Evolutionary conservation across 108 stramenopile genomes (phyloP), one percentile per base, ranked within the genome.

Genomic region (Pseudonitzschia multistriata): DNA sequence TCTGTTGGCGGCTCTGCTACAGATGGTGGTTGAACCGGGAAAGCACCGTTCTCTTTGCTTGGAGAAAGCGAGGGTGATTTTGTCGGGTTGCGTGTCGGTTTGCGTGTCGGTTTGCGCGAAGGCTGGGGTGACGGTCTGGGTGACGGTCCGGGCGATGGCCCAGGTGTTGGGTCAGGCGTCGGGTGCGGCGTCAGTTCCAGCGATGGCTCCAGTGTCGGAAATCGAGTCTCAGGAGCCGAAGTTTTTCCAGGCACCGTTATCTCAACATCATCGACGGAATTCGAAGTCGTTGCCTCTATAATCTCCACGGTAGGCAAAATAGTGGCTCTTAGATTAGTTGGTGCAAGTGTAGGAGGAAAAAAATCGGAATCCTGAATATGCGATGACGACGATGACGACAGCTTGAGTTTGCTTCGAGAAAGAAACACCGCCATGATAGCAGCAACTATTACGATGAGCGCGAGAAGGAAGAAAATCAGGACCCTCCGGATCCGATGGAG

Each of bases 311-410:
- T n/a, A 11, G 52, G 52, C 10, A 8, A 22, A 53, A 22, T n/a
- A 57, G 63, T 67, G 3, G 54, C 61, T 48, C 30, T n/a, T 3
- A 75, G 5, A 53, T 27, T 40, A 15, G 39, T 37, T 8, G 55
- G 35, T 33, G 7, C 66, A 8, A 47, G 15, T 10, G 6, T 25
- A 14, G 31, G 27, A 31, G 60, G 17, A 33, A 35, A 61, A 61
- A 13, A 42, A 13, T 13, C 40, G 13, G 7, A 10, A 52, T 24
- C 1, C 2, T 24, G 50, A 52, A 4, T 25, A 10, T 52, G 50
- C 13, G 40, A 42, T 10, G 40, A 42, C 40, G 52, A 33, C 4
- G 31, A 59, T 15, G 8, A 30, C 35, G 57, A 57, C 8, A 25
- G 13, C 19, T 15, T 39, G 37, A 35, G 27, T 67, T 17, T 52